Evolutionary conservation across 2,329 filamentous ascomycete species (phyloP).

Genomic region (Hypomyces perniciosus): DNA sequence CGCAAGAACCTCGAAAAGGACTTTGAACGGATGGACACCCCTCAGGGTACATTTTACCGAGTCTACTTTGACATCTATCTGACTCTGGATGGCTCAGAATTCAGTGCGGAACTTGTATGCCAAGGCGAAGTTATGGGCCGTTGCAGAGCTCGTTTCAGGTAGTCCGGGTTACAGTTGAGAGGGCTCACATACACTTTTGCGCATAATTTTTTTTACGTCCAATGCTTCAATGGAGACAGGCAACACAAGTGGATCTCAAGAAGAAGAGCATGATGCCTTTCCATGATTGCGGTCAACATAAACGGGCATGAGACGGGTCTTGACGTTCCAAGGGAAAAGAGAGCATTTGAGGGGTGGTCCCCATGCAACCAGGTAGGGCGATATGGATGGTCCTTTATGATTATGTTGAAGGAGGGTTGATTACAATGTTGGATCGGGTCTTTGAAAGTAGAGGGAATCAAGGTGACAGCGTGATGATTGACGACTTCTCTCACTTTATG

Average conservation of each 20-base stretch:
- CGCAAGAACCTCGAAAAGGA: slow-evolving; percentile 99
- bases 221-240: slow-evolving; percentile 14
- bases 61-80: slow-evolving; percentile 78
- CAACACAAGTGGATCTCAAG: slow-evolving; percentile 1
- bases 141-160: slow-evolving; percentile 83
- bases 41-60: slow-evolving; percentile 92
- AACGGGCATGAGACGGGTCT: not conserved
- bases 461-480: slow-evolving; percentile 1
- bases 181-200: not conserved
- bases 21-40: slow-evolving; percentile 98
- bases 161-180: slow-evolving; percentile 17
- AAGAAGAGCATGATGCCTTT: slow-evolving; percentile 9
- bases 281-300: slow-evolving; percentile 1
- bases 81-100: slow-evolving; percentile 93
- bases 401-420: slow-evolving; percentile 1
- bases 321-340: not conserved
- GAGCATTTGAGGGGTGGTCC: slow-evolving; percentile 1
- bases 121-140: slow-evolving; percentile 98
- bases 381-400: not conserved
- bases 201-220: not conserved
- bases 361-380: not conserved
- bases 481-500: slow-evolving; percentile 5
- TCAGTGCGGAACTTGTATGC: slow-evolving; percentile 97
- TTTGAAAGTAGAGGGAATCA: not conserved
- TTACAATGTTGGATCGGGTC: slow-evolving; percentile 7